Evolutionary conservation across 2,329 filamentous ascomycete genomes (phyloP), one percentile per base, ranked within the genome.

Genomic region (Penicillium concentricum): DNA sequence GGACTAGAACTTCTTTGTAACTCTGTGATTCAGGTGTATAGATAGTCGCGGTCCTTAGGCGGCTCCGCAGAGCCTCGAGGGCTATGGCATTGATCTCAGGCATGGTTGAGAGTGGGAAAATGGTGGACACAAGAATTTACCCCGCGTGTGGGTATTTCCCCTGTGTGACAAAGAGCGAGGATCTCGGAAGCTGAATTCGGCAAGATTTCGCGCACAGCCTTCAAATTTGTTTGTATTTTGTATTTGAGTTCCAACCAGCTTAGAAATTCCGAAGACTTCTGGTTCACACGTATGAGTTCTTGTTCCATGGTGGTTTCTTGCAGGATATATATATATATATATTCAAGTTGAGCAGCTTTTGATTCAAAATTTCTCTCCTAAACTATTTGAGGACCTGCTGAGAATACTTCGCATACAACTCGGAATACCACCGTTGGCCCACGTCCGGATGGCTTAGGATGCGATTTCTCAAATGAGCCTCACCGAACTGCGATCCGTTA

Each of bases 381-480:
- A 7, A 8, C 28, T 63, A 63, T 35, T 57, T 52, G 9, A 69
- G 47, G 8, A 41, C 42, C 41, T 72, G 66, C 35, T 62, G 57
- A 0, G 69, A 69, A 52, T 72, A 72, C 22, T 62, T 68, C 4
- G 55, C 57, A 53, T 69, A 71, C 12, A 74, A 54, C 4, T 73
- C 67, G 4, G 70, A 68, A 60, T 74, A 74, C 72, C 72, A 74
- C 51, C 62, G 67, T 45, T 63, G 65, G 5, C 72, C 72, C 1
- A 74, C 72, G 18, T 74, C 72, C 1, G 72, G 69, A 51, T 74
- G 72, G 56, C 72, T 73, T 9, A 74, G 45, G 13, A 74, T 72
- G 2, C 72, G 72, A 53, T 74, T 74, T 24, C 72, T 62, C 18
- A 74, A 58, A 52, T 74, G 69, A 7, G 72, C 72, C 57, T 74